Evolutionary conservation across 805 yeast species (phyloP), one percentile per base, ranked within the genome.

Genomic region (Citeromyces matritensis): DNA sequence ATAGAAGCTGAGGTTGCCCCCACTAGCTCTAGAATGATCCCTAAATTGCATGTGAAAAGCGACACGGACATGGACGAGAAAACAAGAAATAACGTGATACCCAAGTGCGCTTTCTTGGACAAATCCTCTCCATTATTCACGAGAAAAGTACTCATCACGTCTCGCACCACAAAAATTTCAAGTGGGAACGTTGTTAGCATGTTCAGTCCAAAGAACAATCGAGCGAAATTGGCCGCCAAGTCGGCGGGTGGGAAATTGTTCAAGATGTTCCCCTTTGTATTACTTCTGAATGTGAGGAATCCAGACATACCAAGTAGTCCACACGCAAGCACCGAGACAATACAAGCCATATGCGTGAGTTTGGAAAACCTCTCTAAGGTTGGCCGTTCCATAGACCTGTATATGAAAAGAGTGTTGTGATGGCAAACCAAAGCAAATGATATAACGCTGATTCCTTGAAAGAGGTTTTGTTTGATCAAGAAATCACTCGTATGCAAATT

Each of bases 351-450:
- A 49, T 88, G 97, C 2, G 95, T 85, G 15, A 86, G 66, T 26
- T 55, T 61, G 27, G 81, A 65, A 47, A 86, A 86, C 38, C 86
- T 62, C 38, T 73, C 75, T 41, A 84, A 47, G 3, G 94, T 73
- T 5, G 94, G 88, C 13, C 68, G 69, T 39, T 66, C 68, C 45
- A 88, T 64, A 0, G 95, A 83, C 47, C 82, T 83, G 57, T 76
- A 86, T 28, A 86, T 88, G 45, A 86, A 79, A 19, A 88, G 71
- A 0, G 96, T 84, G 49, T 86, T 86, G 51, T 86, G 97, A 47
- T 86, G 97, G 47, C 97, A 86, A 3, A 86, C 96, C 40, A 88
- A 65, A 2, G 97, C 97, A 57, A 86, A 86, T 1, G 95, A 84
- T 23, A 86, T 83, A 31, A 86, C 94, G n/a, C 91, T 77, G 17